Base-by-base conservation (phyloP, 1,284 basidiomycete genomes). In the Golubevia pallescens region DNA sequence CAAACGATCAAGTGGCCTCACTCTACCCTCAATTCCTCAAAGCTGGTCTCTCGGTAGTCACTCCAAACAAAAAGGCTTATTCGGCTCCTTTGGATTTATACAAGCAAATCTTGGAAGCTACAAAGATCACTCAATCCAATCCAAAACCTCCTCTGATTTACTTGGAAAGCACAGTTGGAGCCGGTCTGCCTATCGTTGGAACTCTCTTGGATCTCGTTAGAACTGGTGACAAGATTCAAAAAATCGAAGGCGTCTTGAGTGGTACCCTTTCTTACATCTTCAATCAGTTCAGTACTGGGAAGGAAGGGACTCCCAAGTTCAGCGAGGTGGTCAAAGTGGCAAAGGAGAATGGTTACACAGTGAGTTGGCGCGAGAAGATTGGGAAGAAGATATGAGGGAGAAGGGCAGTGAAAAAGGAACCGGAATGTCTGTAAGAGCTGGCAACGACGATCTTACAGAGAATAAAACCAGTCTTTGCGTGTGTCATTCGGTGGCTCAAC, bases 191-290 rank as follows among this genome's bases (percentile, higher is more conserved):
- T 38, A 91, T 99, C 80, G 91, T 99, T 59, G 91, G 91, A 60
- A 95, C 96, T 2, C 87, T 99, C 79, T 93, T 93, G 83, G 96
- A 98, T 85, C 87, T 99, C 62, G 90, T 99, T 10, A 89, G 89
- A 51, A 97, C 95, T 2, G 96, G 96, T 3, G 97, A 99, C 86
- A 92, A 93, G 80, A 87, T 90, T 61, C 84, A 86, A 60, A 88
- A 88, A 81, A 88, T 90, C 67, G 89, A 90, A 78, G 89, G 89
- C 38, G 93, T 96, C 53, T 92, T 96, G 86, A 94, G 93, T 6
- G 96, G 96, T 2, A 99, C 96, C 0, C 91, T 99, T 88, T 94
- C 92, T 84, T 99, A 99, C 88, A 98, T 99, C 87, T 99, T 99
- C 89, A 99, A 99, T 87, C 92, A 95, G 75, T 99, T 95, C 63